Conservation (phyloP, 371 early-diverging fungal species). For the Mortierella sp. region DNA sequence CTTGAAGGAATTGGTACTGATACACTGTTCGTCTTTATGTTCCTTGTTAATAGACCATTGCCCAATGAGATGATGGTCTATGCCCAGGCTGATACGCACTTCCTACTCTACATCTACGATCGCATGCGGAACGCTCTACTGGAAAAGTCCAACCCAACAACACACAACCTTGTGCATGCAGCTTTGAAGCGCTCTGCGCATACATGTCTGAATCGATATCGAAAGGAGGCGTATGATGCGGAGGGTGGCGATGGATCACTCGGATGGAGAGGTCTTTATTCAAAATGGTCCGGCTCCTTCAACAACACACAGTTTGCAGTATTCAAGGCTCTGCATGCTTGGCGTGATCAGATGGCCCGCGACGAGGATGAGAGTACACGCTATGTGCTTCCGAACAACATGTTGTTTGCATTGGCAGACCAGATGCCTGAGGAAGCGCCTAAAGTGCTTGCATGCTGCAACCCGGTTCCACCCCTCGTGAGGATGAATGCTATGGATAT, state of each 20-base stretch:
- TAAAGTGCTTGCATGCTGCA: slow-evolving; percentile 82
- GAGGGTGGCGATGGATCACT: slow-evolving; percentile 73
- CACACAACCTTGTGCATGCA: slow-evolving; percentile 73
- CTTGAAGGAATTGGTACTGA: too few relatives aligned
- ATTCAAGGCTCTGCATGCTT: slow-evolving; percentile 87
- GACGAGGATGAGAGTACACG: slow-evolving; percentile 90
- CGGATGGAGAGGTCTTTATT: slow-evolving; percentile 81
- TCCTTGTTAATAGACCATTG: slow-evolving; percentile 75
- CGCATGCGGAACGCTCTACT: slow-evolving; percentile 86
- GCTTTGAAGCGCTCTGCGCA: slow-evolving; percentile 76
- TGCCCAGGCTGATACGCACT: slow-evolving; percentile 97
- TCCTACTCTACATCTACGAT: slow-evolving; percentile 93
- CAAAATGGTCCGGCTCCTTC: slow-evolving; percentile 73
- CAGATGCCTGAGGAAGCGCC: slow-evolving; percentile 80
- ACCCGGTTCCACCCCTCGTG: slow-evolving; percentile 81
- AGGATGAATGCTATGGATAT: slow-evolving; percentile 85
- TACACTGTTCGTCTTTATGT: too few relatives aligned
- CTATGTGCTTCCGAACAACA: slow-evolving; percentile 93
- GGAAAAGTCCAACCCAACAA: slow-evolving; percentile 61
- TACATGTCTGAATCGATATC: slow-evolving; percentile 72
- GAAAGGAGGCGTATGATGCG: slow-evolving; percentile 85
- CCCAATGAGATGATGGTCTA: slow-evolving; percentile 92
- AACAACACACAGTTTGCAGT: slow-evolving; percentile 76
- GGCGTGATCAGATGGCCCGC: slow-evolving; percentile 92
- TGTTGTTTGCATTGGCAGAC: slow-evolving; percentile 82